These are phyloP conservation scores for Hymenoscyphus fraxineus DNA, from an alignment of 2,329 filamentous ascomycete genomes.

Conservation along the genomic window DNA sequence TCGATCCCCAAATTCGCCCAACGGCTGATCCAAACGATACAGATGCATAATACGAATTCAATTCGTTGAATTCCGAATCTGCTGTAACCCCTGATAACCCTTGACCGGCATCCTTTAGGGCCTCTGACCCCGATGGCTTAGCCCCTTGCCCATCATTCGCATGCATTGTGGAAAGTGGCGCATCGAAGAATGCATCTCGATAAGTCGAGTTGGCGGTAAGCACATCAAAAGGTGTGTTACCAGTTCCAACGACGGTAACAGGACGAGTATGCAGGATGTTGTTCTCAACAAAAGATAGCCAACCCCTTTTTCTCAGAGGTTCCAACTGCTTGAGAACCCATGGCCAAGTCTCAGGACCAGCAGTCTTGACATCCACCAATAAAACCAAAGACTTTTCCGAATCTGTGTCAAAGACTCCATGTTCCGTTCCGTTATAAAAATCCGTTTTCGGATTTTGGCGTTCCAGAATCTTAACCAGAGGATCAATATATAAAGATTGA, in stretches of 20 bases:
- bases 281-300: conserved; percentile 51
- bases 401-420: conserved; percentile 55
- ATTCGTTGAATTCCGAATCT: conserved; percentile 41
- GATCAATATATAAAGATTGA: conserved; percentile 59
- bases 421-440: conserved; percentile 42
- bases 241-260: conserved; percentile 66
- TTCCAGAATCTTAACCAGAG: conserved; percentile 56
- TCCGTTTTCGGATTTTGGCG: conserved; percentile 46
- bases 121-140: conserved; percentile 4
- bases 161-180: conserved; percentile 49
- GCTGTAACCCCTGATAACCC: conserved; percentile 41
- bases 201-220: conserved; percentile 50
- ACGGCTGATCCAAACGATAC: conserved; percentile 52
- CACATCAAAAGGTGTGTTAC: conserved; percentile 56
- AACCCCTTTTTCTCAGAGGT: conserved; percentile 56
- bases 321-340: conserved; percentile 52
- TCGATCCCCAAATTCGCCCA: conserved; percentile 46
- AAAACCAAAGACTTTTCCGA: conserved; percentile 55
- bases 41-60: conserved; percentile 66
- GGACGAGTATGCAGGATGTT: conserved; percentile 49
- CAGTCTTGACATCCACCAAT: conserved; percentile 67
- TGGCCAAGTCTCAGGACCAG: conserved; percentile 48
- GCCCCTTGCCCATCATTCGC: conserved; percentile 9
- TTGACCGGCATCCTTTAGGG: conserved; percentile 36
- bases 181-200: conserved; percentile 64